Conservation (phyloP, 176 grass and related monocot genomes). For the Dactylis glomerata region DNA sequence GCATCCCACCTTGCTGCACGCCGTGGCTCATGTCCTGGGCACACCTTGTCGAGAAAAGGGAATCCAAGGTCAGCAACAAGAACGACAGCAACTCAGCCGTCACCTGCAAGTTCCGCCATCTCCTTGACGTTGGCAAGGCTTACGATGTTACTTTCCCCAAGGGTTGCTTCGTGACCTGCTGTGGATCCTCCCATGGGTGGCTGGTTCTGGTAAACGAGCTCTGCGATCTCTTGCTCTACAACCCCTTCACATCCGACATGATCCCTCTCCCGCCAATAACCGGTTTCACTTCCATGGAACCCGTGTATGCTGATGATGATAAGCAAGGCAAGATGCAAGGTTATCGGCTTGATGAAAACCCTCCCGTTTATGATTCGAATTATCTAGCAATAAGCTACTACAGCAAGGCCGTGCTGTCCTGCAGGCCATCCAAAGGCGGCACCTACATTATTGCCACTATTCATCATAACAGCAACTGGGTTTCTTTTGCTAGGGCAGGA, state of each 20-base stretch:
- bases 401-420: conserved; percentile 12
- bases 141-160: background rate
- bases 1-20: background rate
- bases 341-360: no score
- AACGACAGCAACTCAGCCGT: background rate
- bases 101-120: background rate
- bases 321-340: background rate
- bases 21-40: conserved; percentile 29
- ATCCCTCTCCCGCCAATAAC: background rate
- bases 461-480: background rate
- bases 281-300: background rate
- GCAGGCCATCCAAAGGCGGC: conserved; percentile 3
- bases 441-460: background rate
- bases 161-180: background rate
- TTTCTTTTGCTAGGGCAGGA: conserved; percentile 23
- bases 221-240: background rate
- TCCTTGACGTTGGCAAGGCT: background rate
- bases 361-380: background rate
- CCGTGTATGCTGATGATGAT: background rate
- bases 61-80: background rate
- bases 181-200: background rate
- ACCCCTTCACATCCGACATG: background rate
- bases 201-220: background rate
- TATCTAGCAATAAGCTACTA: background rate
- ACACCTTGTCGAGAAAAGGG: background rate